Base-by-base conservation (phyloP, 1,139 yeast genomes). In the Casaregolazyma suthepensis region DNA sequence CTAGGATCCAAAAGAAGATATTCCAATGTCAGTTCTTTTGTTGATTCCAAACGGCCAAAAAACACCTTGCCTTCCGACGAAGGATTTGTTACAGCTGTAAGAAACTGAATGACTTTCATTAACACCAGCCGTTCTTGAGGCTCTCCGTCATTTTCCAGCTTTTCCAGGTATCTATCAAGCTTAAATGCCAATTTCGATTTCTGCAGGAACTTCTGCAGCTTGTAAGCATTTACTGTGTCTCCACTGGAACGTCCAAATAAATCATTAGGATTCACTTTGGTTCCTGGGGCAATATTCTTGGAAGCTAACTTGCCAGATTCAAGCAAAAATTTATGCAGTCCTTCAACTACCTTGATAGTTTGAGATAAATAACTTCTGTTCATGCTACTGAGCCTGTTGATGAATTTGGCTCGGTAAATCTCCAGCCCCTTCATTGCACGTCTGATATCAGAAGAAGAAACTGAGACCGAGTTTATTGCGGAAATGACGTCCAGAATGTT, bases 1-100 rank as follows among this genome's bases (percentile, higher is more conserved):
- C 91, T 82, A 1, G 97, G 96, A 63, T 91, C 96, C 12, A 91
- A 72, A 13, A 90, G 71, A 76, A 90, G 78, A 62, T 91, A 91
- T 58, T 81, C 81, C 46, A 89, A 67, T 1, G 76, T 67, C 0
- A 74, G 62, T 10, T 58, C 61, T 7, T 65, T 63, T 17, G 59
- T 56, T 57, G 67, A 62, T 58, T 69, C 54, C 40, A 22, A n/a
- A 5, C 63, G 49, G 57, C 81, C 85, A 75, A 87, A 87, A 61
- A 86, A 88, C 58, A 89, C 80, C 59, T 81, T 81, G 0, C 99
- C 99, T 64, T 90, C 96, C 45, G 76, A 71, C 0, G 90, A 78
- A 1, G 96, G 95, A 64, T 88, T 86, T 0, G 87, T 75, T 9
- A 91, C 71, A 10, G 85, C 76, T 51, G 78, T 74, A 20, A 91